phyloP scores from a whole-genome alignment of 2,329 filamentous ascomycete genomes.

The Ascochyta fabae region DNA sequence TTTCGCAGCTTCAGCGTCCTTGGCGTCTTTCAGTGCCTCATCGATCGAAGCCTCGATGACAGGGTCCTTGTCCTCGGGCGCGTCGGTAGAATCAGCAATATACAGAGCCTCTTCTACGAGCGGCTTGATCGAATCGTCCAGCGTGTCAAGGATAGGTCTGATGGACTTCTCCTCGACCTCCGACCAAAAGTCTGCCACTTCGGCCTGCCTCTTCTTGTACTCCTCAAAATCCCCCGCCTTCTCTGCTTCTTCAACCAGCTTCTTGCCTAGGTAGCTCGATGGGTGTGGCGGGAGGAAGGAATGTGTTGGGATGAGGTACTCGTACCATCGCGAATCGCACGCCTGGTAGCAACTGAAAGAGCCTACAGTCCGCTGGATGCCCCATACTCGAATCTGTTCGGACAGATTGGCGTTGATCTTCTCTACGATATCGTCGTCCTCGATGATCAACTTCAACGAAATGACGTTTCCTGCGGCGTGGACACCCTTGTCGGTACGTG shows the following conservation, averaged over 20 bases:
- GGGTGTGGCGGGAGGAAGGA: conserved; percentile 92
- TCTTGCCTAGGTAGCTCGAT: conserved; percentile 81
- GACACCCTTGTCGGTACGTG: conserved; percentile 95
- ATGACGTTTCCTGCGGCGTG: conserved; percentile 96
- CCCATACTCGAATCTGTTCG: conserved; percentile 93
- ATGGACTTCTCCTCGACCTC: conserved; percentile 81
- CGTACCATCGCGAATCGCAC: conserved; percentile 95
- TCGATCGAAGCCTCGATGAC: conserved; percentile 43
- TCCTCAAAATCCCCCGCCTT: conserved; percentile 74
- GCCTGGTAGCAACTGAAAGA: conserved; percentile 93
- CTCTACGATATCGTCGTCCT: conserved; percentile 83
- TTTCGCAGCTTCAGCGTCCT: conserved; percentile 15
- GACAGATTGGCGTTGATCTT: conserved; percentile 89
- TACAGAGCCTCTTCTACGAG: conserved; percentile 69
- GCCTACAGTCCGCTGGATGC: conserved; percentile 85
- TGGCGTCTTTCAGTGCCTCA: conserved; percentile 9
- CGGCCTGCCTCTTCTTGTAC: conserved; percentile 72
- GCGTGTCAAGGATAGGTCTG: conserved; percentile 66
- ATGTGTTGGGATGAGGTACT: conserved; percentile 94
- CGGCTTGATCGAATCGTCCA: conserved; percentile 69
- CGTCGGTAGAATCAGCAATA: conserved; percentile 44
- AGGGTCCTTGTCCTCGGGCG: conserved; percentile 36
- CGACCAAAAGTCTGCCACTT: conserved; percentile 82
- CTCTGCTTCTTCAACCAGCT: conserved; percentile 78
- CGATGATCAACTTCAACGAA: conserved; percentile 92